A percentile compares a stretch with the other conserved stretches of the same genome.
phyloP scores from a whole-genome alignment of 306 rosid genomes.

The Quercus suber region DNA sequence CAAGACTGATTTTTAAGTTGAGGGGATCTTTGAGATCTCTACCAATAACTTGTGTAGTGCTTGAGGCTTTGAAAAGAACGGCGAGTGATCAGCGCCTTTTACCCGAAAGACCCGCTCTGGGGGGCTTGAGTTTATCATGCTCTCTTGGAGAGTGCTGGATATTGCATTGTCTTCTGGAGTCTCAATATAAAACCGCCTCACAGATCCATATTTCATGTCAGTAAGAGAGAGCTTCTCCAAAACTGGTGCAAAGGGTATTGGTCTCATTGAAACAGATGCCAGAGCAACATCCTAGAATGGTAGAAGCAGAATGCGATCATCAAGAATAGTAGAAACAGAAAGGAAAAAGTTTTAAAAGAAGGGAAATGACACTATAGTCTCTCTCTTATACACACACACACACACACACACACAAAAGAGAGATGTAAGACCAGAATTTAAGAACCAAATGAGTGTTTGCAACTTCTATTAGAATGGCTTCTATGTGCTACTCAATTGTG shows the following conservation, averaged over 20 bases:
- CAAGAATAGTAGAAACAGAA: not conserved
- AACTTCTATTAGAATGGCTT: not conserved
- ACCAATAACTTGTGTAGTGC: conserved; percentile 85
- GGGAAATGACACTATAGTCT: not conserved
- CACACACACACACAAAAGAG: not conserved
- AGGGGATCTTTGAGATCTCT: conserved; percentile 67
- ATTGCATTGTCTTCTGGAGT: conserved; percentile 91
- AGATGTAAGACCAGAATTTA: not conserved
- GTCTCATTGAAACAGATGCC: conserved; percentile 94
- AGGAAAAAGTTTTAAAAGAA: not conserved
- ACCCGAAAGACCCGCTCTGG: conserved; percentile 70
- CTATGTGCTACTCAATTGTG: too few relatives aligned
- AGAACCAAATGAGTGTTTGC: not conserved
- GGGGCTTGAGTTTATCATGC: conserved; percentile 69
- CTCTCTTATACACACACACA: not conserved
- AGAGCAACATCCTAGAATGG: conserved; percentile 74
- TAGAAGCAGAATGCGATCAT: conserved; percentile 23
- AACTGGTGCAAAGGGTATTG: conserved; percentile 80
- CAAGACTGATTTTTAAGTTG: conserved; percentile 22
- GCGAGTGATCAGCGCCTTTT: conserved; percentile 93
- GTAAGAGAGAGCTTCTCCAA: conserved; percentile 81
- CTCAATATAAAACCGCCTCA: conserved; percentile 78
- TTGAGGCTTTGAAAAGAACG: conserved; percentile 97
- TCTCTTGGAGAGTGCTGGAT: conserved; percentile 64
- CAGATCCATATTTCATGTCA: conserved; percentile 69